A percentile compares a stretch with the other conserved stretches of the same genome.
Conservation (phyloP, 2,329 filamentous ascomycete genomes). For the Epichloe gansuensis region DNA sequence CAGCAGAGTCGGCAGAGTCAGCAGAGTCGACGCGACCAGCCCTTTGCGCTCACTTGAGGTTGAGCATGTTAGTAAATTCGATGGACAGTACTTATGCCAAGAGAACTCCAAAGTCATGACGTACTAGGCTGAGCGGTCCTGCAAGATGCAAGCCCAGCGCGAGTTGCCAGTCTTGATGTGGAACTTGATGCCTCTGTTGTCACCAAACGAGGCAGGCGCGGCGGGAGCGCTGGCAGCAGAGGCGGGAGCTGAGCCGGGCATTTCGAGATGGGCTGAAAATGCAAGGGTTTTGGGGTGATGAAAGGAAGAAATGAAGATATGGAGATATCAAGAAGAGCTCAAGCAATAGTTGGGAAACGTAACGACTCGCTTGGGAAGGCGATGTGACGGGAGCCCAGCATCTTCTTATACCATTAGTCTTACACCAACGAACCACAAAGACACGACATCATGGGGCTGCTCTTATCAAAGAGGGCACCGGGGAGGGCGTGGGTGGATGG, state of each 20-base stretch:
- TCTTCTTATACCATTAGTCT: slow-evolving; percentile 2
- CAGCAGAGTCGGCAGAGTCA: slow-evolving; percentile 24
- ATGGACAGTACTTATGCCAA: background rate
- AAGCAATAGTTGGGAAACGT: no score
- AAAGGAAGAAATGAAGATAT: background rate
- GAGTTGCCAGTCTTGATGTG: slow-evolving; percentile 31
- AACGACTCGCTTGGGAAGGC: background rate
- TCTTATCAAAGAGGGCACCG: no score
- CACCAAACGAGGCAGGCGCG: slow-evolving; percentile 18
- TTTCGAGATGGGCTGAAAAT: slow-evolving; percentile 2
- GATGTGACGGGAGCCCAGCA: background rate
- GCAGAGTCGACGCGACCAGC: slow-evolving; percentile 23
- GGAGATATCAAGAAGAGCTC: background rate
- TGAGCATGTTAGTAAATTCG: slow-evolving; percentile 8
- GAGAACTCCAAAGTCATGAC: slow-evolving; percentile 10
- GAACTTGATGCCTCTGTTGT: slow-evolving; percentile 32
- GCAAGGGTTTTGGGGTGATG: no score
- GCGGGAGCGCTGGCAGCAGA: slow-evolving; percentile 7
- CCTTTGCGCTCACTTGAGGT: slow-evolving; percentile 28
- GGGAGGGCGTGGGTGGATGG: no score
- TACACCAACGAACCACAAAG: background rate
- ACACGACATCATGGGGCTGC: background rate
- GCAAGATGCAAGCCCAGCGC: slow-evolving; percentile 28
- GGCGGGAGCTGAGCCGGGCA: slow-evolving; percentile 11
- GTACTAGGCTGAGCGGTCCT: slow-evolving; percentile 33